Evolutionary conservation across 306 rosid genomes (phyloP).

Genomic region (Acacia crassicarpa): DNA sequence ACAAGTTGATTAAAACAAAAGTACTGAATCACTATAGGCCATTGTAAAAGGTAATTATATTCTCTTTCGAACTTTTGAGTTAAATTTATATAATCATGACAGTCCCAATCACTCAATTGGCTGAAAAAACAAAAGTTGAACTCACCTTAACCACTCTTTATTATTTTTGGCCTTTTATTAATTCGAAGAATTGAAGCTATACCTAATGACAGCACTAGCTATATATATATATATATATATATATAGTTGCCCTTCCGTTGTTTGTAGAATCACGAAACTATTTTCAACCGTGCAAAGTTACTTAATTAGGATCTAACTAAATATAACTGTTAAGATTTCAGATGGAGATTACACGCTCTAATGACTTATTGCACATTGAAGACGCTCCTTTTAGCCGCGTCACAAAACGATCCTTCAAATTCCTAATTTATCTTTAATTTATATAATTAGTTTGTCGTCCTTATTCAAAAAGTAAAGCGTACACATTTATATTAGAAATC

Average conservation of each 20-base stretch:
- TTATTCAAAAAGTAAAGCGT: background rate
- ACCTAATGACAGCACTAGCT: background rate
- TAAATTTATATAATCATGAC: background rate
- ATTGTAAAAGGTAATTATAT: background rate
- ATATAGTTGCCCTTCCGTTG: constrained; percentile 1
- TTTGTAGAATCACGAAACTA: constrained; percentile 14
- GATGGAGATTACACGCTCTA: constrained; percentile 1
- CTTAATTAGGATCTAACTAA: background rate
- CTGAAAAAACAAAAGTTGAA: constrained; percentile 32
- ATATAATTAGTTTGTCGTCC: background rate
- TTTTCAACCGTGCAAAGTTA: constrained; percentile 20
- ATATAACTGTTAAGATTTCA: constrained; percentile 14
- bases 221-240: background rate
- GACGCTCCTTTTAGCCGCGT: background rate
- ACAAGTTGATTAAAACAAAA: background rate
- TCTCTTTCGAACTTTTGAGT: background rate
- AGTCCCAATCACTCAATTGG: constrained; percentile 24
- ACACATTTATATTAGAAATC: background rate
- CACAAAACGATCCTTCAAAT: background rate
- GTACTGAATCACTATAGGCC: constrained; percentile 11
- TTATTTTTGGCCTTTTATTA: constrained; percentile 19
- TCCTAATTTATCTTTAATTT: background rate
- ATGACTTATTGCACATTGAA: background rate
- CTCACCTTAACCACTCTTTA: constrained; percentile 6
- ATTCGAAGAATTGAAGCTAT: constrained; percentile 16